Evolutionary conservation across 192 early-diverging fungal species (phyloP).

Genomic region (Podila clonocystis): DNA sequence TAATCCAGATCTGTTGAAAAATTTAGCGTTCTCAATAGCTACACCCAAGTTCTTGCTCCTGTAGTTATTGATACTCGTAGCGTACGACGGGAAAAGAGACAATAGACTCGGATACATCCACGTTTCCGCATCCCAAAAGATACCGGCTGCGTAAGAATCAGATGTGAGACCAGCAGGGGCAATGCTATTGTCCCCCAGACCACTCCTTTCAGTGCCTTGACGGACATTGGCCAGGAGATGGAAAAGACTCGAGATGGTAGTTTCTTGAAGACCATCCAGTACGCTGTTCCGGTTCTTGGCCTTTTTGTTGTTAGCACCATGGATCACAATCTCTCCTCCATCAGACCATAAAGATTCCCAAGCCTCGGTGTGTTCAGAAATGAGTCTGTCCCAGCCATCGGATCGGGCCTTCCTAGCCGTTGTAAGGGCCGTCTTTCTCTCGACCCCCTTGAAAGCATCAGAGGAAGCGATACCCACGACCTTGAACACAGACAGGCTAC

Average conservation of each 20-base stretch:
- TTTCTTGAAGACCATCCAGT: conserved; percentile 31
- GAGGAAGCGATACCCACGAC: conserved; percentile 46
- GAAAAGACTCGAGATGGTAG: conserved; percentile 35
- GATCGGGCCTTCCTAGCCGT: conserved; percentile 24
- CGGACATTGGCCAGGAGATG: conserved; percentile 43
- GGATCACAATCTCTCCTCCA: conserved; percentile 40
- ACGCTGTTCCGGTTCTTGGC: conserved; percentile 7
- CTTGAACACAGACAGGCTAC: conserved; percentile 30
- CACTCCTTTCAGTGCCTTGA: conserved; percentile 27
- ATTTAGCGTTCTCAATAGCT: conserved; percentile 39
- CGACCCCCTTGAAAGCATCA: conserved; percentile 31
- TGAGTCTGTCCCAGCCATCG: conserved; percentile 33
- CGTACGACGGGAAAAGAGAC: conserved; percentile 47
- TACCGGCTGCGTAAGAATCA: conserved; percentile 48
- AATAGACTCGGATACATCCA: conserved; percentile 50
- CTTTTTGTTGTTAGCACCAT: conserved; percentile 21
- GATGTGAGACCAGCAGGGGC: conserved; percentile 47
- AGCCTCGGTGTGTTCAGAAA: conserved; percentile 26
- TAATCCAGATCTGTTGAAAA: conserved; percentile 34
- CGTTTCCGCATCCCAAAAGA: conserved; percentile 53
- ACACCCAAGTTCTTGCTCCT: conserved; percentile 42
- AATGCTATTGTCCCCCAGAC: conserved; percentile 49
- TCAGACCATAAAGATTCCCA: conserved; percentile 44
- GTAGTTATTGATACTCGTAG: conserved; percentile 53
- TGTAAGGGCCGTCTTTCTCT: conserved; percentile 26